These are phyloP conservation scores for Apiotrichum laibachii DNA, from an alignment of 1,284 basidiomycete species.

Conservation along the genomic window DNA sequence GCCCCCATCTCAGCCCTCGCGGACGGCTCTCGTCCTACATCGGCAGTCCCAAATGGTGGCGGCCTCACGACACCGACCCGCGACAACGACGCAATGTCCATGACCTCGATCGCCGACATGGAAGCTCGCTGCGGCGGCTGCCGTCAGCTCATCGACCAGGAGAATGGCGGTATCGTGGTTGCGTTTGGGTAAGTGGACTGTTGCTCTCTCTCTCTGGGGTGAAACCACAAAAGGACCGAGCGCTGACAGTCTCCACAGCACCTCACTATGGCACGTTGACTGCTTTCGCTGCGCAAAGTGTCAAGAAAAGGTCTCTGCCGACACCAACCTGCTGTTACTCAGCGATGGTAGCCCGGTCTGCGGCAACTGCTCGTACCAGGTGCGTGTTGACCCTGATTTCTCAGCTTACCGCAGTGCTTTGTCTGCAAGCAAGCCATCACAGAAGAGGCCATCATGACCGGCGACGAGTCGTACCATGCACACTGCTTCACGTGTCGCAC, in stretches of 20 bases:
- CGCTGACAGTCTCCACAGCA: slow-evolving; percentile 30
- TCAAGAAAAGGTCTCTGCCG: slow-evolving; percentile 61
- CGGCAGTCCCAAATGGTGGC: not conserved
- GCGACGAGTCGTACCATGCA: slow-evolving; percentile 97
- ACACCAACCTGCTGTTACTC: slow-evolving; percentile 91
- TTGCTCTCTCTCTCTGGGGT: not conserved
- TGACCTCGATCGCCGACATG: slow-evolving; percentile 29
- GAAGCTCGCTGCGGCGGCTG: slow-evolving; percentile 71
- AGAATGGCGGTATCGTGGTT: slow-evolving; percentile 80
- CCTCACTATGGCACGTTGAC: slow-evolving; percentile 52
- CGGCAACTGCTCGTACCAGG: slow-evolving; percentile 88
- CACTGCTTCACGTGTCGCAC: slow-evolving; percentile 98
- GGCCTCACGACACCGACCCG: not conserved
- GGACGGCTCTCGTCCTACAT: not conserved
- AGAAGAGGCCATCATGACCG: slow-evolving; percentile 98
- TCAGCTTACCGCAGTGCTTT: slow-evolving; percentile 61
- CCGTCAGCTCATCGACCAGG: slow-evolving; percentile 74
- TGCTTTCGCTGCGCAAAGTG: slow-evolving; percentile 57
- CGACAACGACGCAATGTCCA: slow-evolving; percentile 9
- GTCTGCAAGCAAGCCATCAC: slow-evolving; percentile 87
- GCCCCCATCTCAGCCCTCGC: not conserved
- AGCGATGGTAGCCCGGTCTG: slow-evolving; percentile 97
- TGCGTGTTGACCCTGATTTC: slow-evolving; percentile 26
- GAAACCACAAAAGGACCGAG: slow-evolving; percentile 5
- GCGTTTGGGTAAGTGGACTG: slow-evolving; percentile 71